Evolutionary conservation across 129 eudicot species (phyloP), one percentile per base, ranked within the genome.

Genomic region (Centaurea solstitialis): DNA sequence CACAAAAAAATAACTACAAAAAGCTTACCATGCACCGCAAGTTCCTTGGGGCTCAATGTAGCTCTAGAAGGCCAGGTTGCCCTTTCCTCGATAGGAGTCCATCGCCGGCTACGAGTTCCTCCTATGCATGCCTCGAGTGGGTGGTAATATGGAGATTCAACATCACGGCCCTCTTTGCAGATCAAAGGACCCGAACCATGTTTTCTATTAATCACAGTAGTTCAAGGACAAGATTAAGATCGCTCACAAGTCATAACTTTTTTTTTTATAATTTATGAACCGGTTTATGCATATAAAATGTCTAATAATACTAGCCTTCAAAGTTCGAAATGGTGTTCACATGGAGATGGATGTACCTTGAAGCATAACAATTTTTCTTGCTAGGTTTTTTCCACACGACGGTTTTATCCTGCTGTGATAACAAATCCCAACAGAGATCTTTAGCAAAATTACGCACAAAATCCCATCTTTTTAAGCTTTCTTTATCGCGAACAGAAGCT

Each of bases 391-490:
- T 91, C 94, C 97, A 91, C 59, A 95, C 93, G 7, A 88, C 99
- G 9, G 99, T 95, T 82, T 92, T 94, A 70, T 92, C 99, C 80
- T 95, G 99, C 77, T 92, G 99, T 5, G 97, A 83, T 75, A 91
- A 80, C 92, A 91, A 65, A 20, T 92, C 94, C 99, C 99, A 95
- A 82, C 99, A 95, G 21, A 95, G 84, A 82, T 80, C 85, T 82
- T 77, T 87, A 1, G 93, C 89, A 70, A 86, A 77, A 76, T 75
- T 81, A 18, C 79, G 91, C 64, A 95, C 91, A 30, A 87, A 45
- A 67, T 89, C 80, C 99, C 99, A 95, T 82, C 87, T 90, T 82
- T 95, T 91, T 40, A 85, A 85, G 82, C 81, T 93, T 39, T 71
- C 93, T 89, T 93, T 95, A 76, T 89, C 87, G 28, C 94, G 99